Base-by-base conservation (phyloP, 345 rosid genomes). In the Euphorbia pulcherrima region DNA sequence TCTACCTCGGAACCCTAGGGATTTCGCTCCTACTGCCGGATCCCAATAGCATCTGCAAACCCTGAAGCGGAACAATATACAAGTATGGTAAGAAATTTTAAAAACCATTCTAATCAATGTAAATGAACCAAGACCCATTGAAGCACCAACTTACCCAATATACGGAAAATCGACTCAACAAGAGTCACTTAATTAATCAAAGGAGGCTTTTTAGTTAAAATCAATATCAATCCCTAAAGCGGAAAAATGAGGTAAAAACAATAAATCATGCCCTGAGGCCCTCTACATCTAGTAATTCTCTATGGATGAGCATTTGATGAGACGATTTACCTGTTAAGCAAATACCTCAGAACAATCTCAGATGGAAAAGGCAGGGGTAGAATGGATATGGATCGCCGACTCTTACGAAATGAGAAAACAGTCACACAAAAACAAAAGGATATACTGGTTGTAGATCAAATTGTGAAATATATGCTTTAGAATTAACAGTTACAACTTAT, bases 291-390 rank as follows among this genome's bases (percentile, higher is more conserved):
- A 23, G 66, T 54, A 33, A 65, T 14, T 20, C 20, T 48, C 58
- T 62, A 50, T 16, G 67, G 44, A 65, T 3, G 68, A 69, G 75
- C 79, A 79, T 59, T 72, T 72, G 46, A 74, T 68, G 44, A 17
- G 73, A 24, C 72, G 44, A 35, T 53, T 74, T 9, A 62, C 68
- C 68, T 71, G 74, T 69, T 72, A 70, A 72, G 69, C 79, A 40
- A 68, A 62, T 71, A 55, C 60, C 61, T 62, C 35, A 64, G 62
- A 39, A 37, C 30, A 48, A 20, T 39, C 23, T 60, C 57, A 51
- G 71, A 47, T 41, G 24, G n/a, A n/a, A n/a, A n/a, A n/a, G n/a
- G 60, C 62, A 35, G 35, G 60, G 10, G 37, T 17, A 67, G 72
- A 66, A 24, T 20, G 37, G 74, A 61, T 51, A 72, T 72, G 44